Percentiles rank a stretch among this genome's conserved stretches.
These are phyloP conservation scores for Gnetum montanum DNA, from an alignment of 75 land plant genomes.

Conservation along the genomic window DNA sequence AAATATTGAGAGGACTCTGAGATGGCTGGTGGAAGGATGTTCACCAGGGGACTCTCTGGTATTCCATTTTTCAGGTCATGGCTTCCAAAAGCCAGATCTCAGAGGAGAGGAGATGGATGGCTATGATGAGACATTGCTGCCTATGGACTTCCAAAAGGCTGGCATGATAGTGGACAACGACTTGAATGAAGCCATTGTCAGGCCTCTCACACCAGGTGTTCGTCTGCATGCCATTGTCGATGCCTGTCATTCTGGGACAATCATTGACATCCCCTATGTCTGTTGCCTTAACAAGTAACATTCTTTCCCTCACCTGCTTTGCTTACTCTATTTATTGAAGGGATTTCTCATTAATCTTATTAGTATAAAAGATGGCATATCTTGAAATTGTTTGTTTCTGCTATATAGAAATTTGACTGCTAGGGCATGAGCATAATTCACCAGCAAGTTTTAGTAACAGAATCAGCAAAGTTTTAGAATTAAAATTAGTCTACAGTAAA, in stretches of 20 bases:
- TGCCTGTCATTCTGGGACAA: conserved; percentile 66
- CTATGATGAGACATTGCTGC: conserved; percentile 47
- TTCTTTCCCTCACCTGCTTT: no score
- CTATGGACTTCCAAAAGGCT: conserved; percentile 31
- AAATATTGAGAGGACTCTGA: conserved; percentile 32
- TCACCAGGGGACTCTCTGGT: conserved; percentile 45
- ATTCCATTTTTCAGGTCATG: conserved; percentile 69
- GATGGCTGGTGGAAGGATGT: conserved; percentile 50
- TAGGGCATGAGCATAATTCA: no score
- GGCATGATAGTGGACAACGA: conserved; percentile 57
- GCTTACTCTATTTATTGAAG: background rate
- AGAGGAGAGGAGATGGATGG: conserved; percentile 46
- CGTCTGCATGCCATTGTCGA: conserved; percentile 63
- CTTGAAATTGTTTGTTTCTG: no score
- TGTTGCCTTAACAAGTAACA: conserved; percentile 9
- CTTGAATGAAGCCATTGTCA: conserved; percentile 18
- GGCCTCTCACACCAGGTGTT: conserved; percentile 39
- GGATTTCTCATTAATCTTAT: background rate
- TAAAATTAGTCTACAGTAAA: no score
- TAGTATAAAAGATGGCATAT: no score
- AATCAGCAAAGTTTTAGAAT: no score
- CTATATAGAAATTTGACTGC: no score
- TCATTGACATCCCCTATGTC: conserved; percentile 36
- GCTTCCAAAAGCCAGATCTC: conserved; percentile 18
- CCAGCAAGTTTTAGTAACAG: no score